These are phyloP conservation scores for Leccinum disarticulatum DNA, from an alignment of 768 basidiomycete genomes.

Conservation along the genomic window DNA sequence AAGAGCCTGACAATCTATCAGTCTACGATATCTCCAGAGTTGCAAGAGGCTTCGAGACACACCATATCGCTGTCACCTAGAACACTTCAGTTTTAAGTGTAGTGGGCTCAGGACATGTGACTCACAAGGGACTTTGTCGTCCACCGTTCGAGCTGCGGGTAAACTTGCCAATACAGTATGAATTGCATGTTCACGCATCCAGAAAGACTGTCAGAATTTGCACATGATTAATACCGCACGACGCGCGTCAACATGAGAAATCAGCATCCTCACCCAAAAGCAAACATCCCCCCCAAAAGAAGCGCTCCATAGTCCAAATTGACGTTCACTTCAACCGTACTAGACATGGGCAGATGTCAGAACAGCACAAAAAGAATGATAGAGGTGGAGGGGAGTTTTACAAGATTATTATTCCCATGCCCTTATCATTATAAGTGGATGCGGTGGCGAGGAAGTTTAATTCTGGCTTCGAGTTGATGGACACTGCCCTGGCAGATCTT, in stretches of 20 bases:
- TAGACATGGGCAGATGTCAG: slow-evolving; percentile 5
- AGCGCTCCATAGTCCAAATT: slow-evolving; percentile 19
- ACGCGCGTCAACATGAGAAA: neutral
- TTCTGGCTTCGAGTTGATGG: neutral
- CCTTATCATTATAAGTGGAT: slow-evolving; percentile 8
- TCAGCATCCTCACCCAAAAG: slow-evolving; percentile 16
- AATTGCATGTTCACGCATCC: slow-evolving; percentile 29
- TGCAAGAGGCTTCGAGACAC: neutral
- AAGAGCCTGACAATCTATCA: slow-evolving; percentile 16
- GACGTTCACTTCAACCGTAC: neutral
- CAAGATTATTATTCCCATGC: neutral
- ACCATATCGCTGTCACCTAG: slow-evolving; percentile 26
- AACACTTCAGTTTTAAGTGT: neutral
- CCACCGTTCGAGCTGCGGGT: slow-evolving; percentile 16
- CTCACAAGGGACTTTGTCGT: slow-evolving; percentile 21
- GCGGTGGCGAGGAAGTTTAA: neutral
- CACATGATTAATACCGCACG: neutral
- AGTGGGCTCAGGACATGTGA: neutral
- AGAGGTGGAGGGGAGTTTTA: neutral
- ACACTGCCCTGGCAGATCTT: neutral
- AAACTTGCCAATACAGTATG: slow-evolving; percentile 24
- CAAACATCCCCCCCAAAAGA: slow-evolving; percentile 23
- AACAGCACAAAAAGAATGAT: neutral
- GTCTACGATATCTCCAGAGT: neutral
- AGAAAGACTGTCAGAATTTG: slow-evolving; percentile 17